Percentiles rank a stretch among this genome's conserved stretches.
These are phyloP conservation scores for Geotrichum candidum DNA, from an alignment of 1,139 yeast species.

Conservation along the genomic window DNA sequence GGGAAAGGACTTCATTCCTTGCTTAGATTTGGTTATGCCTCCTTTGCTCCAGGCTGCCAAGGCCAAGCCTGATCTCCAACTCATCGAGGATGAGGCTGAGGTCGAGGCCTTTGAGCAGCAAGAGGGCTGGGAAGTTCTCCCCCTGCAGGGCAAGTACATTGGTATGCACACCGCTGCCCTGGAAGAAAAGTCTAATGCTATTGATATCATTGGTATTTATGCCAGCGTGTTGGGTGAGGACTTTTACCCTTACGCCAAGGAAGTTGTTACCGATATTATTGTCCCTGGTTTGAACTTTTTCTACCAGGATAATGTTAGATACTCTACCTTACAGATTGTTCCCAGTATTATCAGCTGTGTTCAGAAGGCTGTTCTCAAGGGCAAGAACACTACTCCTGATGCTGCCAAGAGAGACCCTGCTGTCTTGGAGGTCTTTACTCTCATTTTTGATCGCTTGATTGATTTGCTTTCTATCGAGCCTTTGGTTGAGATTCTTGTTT, in stretches of 20 bases:
- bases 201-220: conserved; percentile 81
- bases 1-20: conserved; percentile 84
- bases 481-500: conserved; percentile 72
- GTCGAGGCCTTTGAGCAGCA: conserved; percentile 74
- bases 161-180: conserved; percentile 90
- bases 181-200: conserved; percentile 89
- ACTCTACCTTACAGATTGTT: conserved; percentile 77
- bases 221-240: conserved; percentile 78
- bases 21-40: conserved; percentile 81
- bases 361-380: conserved; percentile 26
- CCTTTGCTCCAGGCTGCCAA: conserved; percentile 79
- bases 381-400: conserved; percentile 35
- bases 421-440: conserved; percentile 63
- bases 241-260: conserved; percentile 78
- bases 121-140: conserved; percentile 94
- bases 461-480: conserved; percentile 72
- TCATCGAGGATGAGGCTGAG: conserved; percentile 83
- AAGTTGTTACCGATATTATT: conserved; percentile 70
- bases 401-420: conserved; percentile 41
- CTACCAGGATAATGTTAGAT: conserved; percentile 90
- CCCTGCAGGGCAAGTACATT: conserved; percentile 83
- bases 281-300: conserved; percentile 87
- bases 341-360: conserved; percentile 70
- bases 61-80: conserved; percentile 81
- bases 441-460: conserved; percentile 62